These are phyloP conservation scores for Centaurea solstitialis DNA, from an alignment of 129 eudicot species.

Conservation along the genomic window DNA sequence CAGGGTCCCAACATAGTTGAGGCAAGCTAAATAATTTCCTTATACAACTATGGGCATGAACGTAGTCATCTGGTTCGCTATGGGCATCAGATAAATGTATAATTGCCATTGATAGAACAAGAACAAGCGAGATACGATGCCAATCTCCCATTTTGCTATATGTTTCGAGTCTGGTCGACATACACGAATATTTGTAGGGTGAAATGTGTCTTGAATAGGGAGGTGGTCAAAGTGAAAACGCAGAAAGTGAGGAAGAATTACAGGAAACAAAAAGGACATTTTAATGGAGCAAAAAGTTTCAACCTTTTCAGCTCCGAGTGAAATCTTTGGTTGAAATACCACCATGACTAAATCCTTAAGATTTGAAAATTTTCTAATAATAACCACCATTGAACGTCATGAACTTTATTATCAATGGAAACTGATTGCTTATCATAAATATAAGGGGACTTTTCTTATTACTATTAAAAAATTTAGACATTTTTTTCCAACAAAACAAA, in stretches of 20 bases:
- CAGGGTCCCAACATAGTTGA: constrained; percentile 28
- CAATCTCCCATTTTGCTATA: neutral
- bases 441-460: neutral
- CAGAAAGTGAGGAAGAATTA: neutral
- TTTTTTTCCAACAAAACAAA: too few species aligned
- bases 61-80: constrained; percentile 47
- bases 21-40: constrained; percentile 14
- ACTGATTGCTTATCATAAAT: neutral
- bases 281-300: neutral
- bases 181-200: neutral
- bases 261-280: neutral
- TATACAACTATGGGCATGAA: constrained; percentile 38
- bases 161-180: neutral
- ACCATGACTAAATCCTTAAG: neutral
- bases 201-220: neutral
- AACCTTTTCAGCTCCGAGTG: neutral
- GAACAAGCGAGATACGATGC: neutral
- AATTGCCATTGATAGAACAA: neutral
- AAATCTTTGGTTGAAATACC: neutral
- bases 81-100: constrained; percentile 28
- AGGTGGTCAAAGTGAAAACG: neutral
- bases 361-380: neutral
- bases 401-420: neutral
- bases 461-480: too few species aligned
- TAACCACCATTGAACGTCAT: neutral